Evolutionary conservation across 2,329 filamentous ascomycete genomes (phyloP), one percentile per base, ranked within the genome.

Genomic region (Apiospora phragmitis): DNA sequence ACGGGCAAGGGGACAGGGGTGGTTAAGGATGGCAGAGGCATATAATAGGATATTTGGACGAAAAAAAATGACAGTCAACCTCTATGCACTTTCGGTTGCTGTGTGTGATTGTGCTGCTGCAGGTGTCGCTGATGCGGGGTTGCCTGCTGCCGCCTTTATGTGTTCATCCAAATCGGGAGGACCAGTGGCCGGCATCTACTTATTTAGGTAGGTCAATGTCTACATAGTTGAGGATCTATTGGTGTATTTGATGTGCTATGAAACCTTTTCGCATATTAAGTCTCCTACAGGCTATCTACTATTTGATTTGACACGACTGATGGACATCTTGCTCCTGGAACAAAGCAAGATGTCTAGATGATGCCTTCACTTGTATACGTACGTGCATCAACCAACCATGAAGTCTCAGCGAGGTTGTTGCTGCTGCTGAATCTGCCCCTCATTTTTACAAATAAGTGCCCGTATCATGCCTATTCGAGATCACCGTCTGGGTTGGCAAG

Each of bases 1-100:
- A 81, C 72, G 65, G 80, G 76, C 51, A 72, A 71, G 16, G 80
- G 78, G 16, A 75, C 78, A 14, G 80, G 77, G 2, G 79, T 78
- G 29, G 79, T 82, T 59, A 75, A 71, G 35, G 78, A 78, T 29
- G 78, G 76, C 26, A 78, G 68, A 38, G 79, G 71, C 78, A 80
- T 80, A 47, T 68, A 45, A 18, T 55, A 26, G 51, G 14, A 18
- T 6, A 18, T 45, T 35, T 32, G 29, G 18, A 21, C 7, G 29
- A 35, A 9, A 59, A 35, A 9, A 59, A 59, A 32, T 21, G 38
- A 18, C 14, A 21, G 11, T 7, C 43, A 47, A 29, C 18, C 6
- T 45, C 24, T 24, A 14, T 45, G 11, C n/a, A 11, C 18, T 24
- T 43, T 32, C 3, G 29, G 18, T n/a, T 38, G 65, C 42, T 32